These are phyloP conservation scores for Decorospora gaudefroyi DNA, from an alignment of 2,329 filamentous ascomycete genomes.

Conservation along the genomic window DNA sequence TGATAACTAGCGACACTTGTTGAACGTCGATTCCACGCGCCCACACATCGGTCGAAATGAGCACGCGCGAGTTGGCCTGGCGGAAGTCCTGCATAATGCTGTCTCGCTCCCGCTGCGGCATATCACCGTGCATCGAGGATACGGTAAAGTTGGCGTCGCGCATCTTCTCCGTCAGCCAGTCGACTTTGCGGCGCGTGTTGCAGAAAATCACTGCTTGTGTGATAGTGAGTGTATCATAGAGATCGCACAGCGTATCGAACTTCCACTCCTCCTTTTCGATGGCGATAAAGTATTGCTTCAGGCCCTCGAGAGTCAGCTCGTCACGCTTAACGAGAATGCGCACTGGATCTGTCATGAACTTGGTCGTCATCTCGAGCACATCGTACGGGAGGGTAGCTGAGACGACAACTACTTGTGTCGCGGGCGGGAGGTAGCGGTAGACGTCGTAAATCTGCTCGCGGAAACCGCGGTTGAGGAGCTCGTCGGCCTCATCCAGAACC, in stretches of 20 bases:
- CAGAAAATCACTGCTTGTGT: slow-evolving; percentile 99
- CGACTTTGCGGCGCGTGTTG: slow-evolving; percentile 98
- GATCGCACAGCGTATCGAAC: slow-evolving; percentile 96
- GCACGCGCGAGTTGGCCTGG: slow-evolving; percentile 90
- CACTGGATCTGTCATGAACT: slow-evolving; percentile 99
- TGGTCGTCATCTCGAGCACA: slow-evolving; percentile 98
- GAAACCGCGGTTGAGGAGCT: slow-evolving; percentile 89
- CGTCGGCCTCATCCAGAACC: slow-evolving; percentile 75
- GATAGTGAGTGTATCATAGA: slow-evolving; percentile 98
- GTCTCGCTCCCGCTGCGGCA: slow-evolving; percentile 97
- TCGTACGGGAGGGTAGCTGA: slow-evolving; percentile 97
- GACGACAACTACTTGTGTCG: slow-evolving; percentile 97
- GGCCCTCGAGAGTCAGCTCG: slow-evolving; percentile 92
- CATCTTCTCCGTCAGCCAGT: slow-evolving; percentile 99
- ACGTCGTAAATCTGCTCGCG: slow-evolving; percentile 99
- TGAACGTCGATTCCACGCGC: slow-evolving; percentile 98
- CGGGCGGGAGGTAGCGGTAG: slow-evolving; percentile 93
- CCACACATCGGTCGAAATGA: slow-evolving; percentile 98
- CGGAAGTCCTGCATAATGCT: slow-evolving; percentile 99
- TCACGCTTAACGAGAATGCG: slow-evolving; percentile 98
- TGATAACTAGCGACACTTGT: slow-evolving; percentile 97
- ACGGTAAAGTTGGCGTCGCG: slow-evolving; percentile 98
- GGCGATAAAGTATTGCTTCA: slow-evolving; percentile 99
- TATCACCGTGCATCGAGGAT: slow-evolving; percentile 98
- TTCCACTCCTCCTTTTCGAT: slow-evolving; percentile 99